Evolutionary conservation across 75 land plant species (phyloP), one percentile per base, ranked within the genome.

Genomic region (Pinus albicaulis): DNA sequence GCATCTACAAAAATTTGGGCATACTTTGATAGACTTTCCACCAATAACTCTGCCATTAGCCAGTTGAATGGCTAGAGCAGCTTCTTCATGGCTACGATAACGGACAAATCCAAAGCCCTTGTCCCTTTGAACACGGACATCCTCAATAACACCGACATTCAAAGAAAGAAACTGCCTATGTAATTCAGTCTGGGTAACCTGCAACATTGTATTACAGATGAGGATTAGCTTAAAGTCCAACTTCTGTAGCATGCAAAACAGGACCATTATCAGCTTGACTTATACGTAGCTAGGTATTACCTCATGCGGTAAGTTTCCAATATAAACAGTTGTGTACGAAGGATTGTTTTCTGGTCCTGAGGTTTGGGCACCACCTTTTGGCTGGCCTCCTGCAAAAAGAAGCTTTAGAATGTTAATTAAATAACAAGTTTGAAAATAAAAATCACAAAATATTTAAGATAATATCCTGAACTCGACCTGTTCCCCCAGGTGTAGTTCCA

Each of bases 51-150:
- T 82, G 12, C 90, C 89, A 76, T 91, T 97, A 14, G 92, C 99
- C 69, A 90, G 85, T 84, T 92, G 95, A 60, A 97, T 97, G 31
- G 99, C 99, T 62, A 81, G 31, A 41, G 99, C 93, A 78, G 99
- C 99, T 81, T 97, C 99, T 25, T 89, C 91, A 84, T 95, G 99
- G 60, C 93, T 83, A 58, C 89, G 92, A 85, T 97, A 97, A 56
- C 99, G 78, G 58, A 97, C 99, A 82, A 97, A 97, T 25, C 99
- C 99, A 85, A 97, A 97, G 5, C 99, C 99, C 72, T 97, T 97
- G 20, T 97, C 99, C 28, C 95, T 87, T 77, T 97, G 98, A 20
- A 93, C 81, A 38, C 99, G 87, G 38, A 97, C 98, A 71, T 97
- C 99, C 71, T 97, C 99, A 78, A 97, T 89, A 41, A 84, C 80